Evolutionary conservation across 208 protist species (phyloP).

Genomic region (Acanthamoeba divionensis): DNA sequence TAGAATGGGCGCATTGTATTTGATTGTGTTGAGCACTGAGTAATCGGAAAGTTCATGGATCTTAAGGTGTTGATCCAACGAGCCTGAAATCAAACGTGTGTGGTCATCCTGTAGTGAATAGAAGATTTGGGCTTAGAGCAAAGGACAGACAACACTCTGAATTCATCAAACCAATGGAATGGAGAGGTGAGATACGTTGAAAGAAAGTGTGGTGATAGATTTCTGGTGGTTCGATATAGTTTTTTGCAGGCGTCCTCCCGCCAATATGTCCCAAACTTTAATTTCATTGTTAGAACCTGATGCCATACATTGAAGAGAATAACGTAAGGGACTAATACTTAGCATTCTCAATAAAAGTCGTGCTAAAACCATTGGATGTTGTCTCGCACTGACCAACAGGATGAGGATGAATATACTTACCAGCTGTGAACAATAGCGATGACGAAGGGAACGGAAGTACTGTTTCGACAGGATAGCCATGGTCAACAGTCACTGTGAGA

Average conservation of each 20-base stretch:
- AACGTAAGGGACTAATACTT: too few species aligned
- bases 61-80: slow-evolving; percentile 71
- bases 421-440: slow-evolving; percentile 14
- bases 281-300: slow-evolving; percentile 38
- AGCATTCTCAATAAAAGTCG: too few species aligned
- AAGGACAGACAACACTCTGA: background rate
- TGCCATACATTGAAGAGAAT: background rate
- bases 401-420: background rate
- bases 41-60: slow-evolving; percentile 66
- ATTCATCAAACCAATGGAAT: too few species aligned
- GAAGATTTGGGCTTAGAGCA: background rate
- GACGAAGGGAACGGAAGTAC: slow-evolving; percentile 62
- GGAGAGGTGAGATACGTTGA: slow-evolving; percentile 54
- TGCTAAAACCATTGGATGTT: too few species aligned
- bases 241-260: slow-evolving; percentile 56
- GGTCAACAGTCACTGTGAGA: too few species aligned
- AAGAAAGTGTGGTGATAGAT: slow-evolving; percentile 58
- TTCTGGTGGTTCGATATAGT: slow-evolving; percentile 68
- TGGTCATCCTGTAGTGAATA: background rate
- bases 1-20: slow-evolving; percentile 66
- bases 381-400: too few species aligned
- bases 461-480: slow-evolving; percentile 63
- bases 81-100: slow-evolving; percentile 57
- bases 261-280: slow-evolving; percentile 67
- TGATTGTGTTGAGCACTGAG: slow-evolving; percentile 65